Evolutionary conservation across 139 green algal genomes (phyloP).

Genomic region (Chlorella sorokiniana): DNA sequence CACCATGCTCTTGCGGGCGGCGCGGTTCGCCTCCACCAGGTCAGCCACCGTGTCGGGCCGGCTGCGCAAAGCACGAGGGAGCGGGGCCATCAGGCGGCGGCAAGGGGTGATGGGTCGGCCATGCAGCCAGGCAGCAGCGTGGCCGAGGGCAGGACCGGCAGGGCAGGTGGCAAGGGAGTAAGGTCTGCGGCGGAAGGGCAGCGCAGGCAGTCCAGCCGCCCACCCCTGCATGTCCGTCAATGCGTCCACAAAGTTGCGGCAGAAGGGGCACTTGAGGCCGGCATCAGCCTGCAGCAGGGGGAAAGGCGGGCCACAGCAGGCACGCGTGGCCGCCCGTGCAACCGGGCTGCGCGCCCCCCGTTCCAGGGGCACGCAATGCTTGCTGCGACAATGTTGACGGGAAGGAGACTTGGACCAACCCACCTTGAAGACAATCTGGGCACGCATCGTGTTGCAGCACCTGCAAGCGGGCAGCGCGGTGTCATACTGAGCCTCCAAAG

Average conservation of each 20-base stretch:
- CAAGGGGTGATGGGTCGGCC: background rate
- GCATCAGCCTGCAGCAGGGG: constrained; percentile 29
- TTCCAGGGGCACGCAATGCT: background rate
- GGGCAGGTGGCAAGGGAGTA: background rate
- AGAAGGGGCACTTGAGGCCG: constrained; percentile 48
- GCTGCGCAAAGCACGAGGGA: background rate
- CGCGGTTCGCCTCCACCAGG: constrained; percentile 24
- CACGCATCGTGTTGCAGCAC: constrained; percentile 14
- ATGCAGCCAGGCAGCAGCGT: background rate
- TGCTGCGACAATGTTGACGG: background rate
- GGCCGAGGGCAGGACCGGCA: background rate
- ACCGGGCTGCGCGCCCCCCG: too few relatives aligned
- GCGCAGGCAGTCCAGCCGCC: background rate
- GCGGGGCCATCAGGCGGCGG: background rate
- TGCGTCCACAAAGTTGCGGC: constrained; percentile 32
- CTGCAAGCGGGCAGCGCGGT: background rate
- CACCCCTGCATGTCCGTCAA: constrained; percentile 39
- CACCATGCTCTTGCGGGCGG: constrained; percentile 6
- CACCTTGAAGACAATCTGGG: constrained; percentile 4
- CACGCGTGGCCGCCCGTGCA: background rate
- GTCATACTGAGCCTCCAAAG: background rate
- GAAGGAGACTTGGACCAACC: background rate
- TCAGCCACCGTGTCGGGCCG: background rate
- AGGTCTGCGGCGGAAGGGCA: background rate
- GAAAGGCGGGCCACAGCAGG: background rate